Base-by-base conservation (phyloP, 345 rosid species). In the Hibiscus tridactylites region DNA sequence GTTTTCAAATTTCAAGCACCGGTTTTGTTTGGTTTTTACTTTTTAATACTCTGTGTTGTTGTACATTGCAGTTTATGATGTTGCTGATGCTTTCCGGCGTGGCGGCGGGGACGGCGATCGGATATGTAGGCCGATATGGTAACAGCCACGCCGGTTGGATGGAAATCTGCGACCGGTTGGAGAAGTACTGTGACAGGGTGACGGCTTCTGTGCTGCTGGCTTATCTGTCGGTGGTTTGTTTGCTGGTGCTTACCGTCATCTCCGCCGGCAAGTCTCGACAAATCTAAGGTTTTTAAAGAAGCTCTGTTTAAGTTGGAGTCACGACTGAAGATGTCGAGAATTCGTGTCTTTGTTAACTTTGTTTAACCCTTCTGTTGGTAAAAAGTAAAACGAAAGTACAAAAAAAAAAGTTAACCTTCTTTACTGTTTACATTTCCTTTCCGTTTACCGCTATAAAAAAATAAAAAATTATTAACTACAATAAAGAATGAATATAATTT, bases 21-120 rank as follows among this genome's bases (percentile, higher is more conserved):
- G 9, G 2, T 68, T 68, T 49, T 54, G 28, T 19, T 42, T 42
- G 10, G 11, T 8, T 42, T 42, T 58, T 58, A 5, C 3, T 8
- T 42, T 42, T 58, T 58, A 5, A 58, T 24, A 24, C 1, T 57
- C n/a, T 4, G 60, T 44, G 5, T 53, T 17, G n/a, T 17, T 5
- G 33, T 50, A 6, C 33, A 0, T 71, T 61, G 68, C 85, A 89
- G 98, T 19, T 79, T 12, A 47, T 78, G 75, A 77, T 82, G 81
- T 37, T 76, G 31, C 60, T 91, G 77, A 74, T 77, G 50, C 73
- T 87, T 42, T 84, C 90, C 0, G 89, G 86, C 24, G 76, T 73
- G 49, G 87, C 91, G n/a, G 94, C 94, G 0, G 85, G 87, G 2
- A 84, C 85, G 1, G 77, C 89, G 5, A 79, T 85, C 11, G 96